These are phyloP conservation scores for Xylariaceae sp. DNA, from an alignment of 2,329 filamentous ascomycete species.

Conservation along the genomic window DNA sequence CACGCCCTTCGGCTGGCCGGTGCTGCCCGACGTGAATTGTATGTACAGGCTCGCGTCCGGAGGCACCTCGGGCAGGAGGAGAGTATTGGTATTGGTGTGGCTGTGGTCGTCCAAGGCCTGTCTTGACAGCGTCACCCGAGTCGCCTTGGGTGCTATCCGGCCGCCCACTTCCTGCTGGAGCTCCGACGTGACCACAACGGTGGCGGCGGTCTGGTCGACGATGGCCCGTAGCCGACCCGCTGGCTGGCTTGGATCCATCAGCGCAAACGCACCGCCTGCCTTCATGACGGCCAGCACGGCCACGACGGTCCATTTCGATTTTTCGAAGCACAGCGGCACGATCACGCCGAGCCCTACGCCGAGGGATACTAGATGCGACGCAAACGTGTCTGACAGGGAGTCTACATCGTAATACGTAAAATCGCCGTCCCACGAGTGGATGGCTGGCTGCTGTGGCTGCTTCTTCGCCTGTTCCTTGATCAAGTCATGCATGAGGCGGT, in stretches of 20 bases:
- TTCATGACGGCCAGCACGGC: conserved; percentile 41
- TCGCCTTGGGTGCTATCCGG: conserved; percentile 28
- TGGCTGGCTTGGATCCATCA: conserved; percentile 40
- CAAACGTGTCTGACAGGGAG: conserved; percentile 32
- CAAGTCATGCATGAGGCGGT: conserved; percentile 39
- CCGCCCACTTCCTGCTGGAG: conserved; percentile 29
- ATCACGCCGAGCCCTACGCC: conserved; percentile 32
- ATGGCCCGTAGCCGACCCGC: conserved; percentile 37
- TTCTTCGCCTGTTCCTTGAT: conserved; percentile 30
- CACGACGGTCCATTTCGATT: conserved; percentile 38
- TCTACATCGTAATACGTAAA: conserved; percentile 40
- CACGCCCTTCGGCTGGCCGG: conserved; percentile 56
- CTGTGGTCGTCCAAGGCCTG: conserved; percentile 16
- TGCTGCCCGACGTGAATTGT: conserved; percentile 60
- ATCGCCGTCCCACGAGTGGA: conserved; percentile 43
- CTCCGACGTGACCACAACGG: conserved; percentile 32
- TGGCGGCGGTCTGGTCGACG: conserved; percentile 34
- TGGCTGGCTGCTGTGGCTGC: conserved; percentile 32
- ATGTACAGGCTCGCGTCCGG: conserved; percentile 40
- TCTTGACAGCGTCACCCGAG: conserved; percentile 25
- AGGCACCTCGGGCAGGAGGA: conserved; percentile 27
- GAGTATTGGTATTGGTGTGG: conserved; percentile 2
- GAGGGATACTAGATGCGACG: conserved; percentile 28
- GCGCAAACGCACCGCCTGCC: conserved; percentile 38
- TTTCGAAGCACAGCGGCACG: conserved; percentile 45